Conservation (phyloP, 2,329 filamentous ascomycete genomes). For the Mollisia scopiformis region DNA sequence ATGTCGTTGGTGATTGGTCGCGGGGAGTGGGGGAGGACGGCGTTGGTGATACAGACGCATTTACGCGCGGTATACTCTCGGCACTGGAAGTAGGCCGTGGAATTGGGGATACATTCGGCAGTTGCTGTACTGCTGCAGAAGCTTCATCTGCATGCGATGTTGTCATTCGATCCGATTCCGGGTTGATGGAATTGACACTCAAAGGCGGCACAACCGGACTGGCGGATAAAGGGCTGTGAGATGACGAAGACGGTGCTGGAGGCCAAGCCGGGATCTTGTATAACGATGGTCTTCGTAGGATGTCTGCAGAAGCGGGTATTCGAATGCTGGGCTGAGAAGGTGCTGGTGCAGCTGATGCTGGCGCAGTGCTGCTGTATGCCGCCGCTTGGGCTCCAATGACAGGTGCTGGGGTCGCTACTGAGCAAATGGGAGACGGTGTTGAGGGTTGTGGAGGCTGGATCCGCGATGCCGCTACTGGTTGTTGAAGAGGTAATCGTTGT, state of each 20-base stretch:
- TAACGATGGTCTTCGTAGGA: slow-evolving; percentile 32
- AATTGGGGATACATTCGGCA: background rate
- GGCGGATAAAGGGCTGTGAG: background rate
- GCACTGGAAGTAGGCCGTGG: background rate
- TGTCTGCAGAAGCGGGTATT: slow-evolving; percentile 13
- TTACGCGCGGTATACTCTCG: background rate
- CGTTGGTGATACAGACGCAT: background rate
- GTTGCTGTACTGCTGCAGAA: background rate
- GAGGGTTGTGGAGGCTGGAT: background rate
- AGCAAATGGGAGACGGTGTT: background rate
- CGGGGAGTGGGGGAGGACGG: background rate
- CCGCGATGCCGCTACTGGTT: background rate
- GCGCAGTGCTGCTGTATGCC: background rate
- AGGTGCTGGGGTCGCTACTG: background rate
- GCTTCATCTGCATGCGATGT: background rate
- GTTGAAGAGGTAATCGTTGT: background rate
- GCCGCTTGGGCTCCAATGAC: background rate
- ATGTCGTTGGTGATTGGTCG: background rate
- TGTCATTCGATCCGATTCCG: background rate
- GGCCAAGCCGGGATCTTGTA: slow-evolving; percentile 32
- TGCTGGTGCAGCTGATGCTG: background rate
- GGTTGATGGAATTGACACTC: background rate
- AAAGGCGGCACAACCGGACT: background rate
- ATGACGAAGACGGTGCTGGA: background rate
- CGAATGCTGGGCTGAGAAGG: background rate